Evolutionary conservation across 371 early-diverging fungal species (phyloP).

Genomic region (Synchytrium microbalum): DNA sequence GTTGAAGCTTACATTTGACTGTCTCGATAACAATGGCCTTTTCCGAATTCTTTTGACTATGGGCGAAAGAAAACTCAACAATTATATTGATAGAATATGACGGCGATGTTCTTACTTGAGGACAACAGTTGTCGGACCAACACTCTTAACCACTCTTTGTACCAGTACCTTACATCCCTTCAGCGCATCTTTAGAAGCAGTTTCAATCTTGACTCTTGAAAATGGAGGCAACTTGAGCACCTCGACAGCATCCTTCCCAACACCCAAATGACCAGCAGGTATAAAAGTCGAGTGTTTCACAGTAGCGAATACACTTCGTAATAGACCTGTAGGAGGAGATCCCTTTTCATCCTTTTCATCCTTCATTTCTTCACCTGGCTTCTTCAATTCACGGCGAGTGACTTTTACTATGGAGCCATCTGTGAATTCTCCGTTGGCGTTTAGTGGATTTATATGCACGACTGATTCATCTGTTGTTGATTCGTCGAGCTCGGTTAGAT

Average conservation of each 20-base stretch:
- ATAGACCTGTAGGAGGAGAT: not conserved
- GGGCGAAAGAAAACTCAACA: too few relatives aligned
- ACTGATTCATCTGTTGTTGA: not conserved
- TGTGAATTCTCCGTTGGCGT: not conserved
- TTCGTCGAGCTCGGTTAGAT: not conserved
- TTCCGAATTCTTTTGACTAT: not conserved
- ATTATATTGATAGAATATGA: too few relatives aligned
- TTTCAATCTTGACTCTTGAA: not conserved
- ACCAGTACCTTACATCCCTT: not conserved
- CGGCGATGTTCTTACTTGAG: not conserved
- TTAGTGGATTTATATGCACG: not conserved
- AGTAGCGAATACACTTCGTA: not conserved
- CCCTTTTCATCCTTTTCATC: not conserved
- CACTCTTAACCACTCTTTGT: not conserved
- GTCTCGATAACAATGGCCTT: not conserved
- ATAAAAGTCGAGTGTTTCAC: not conserved
- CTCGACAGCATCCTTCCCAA: not conserved
- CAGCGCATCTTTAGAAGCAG: not conserved
- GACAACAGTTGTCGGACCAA: not conserved
- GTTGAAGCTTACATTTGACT: not conserved
- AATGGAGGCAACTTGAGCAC: not conserved
- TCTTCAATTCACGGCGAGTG: not conserved
- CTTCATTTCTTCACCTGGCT: not conserved
- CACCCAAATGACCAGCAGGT: not conserved
- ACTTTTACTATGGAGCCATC: not conserved